phyloP scores from a whole-genome alignment of 225 moss, liverwort and hornwort species.

The Rhytidiadelphus loreus region DNA sequence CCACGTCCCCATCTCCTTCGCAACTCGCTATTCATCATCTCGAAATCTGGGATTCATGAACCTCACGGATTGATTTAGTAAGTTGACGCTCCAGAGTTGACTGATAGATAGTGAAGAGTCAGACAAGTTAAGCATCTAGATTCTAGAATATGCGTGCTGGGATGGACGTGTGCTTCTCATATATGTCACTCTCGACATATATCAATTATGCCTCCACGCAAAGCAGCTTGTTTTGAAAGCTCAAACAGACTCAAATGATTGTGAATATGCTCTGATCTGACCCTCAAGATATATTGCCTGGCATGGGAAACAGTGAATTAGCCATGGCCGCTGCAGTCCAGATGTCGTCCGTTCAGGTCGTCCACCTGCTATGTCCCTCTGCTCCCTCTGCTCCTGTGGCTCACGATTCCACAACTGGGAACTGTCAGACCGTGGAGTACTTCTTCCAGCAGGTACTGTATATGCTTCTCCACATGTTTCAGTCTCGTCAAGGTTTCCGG shows the following conservation, averaged over 20 bases:
- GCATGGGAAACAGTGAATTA: background rate
- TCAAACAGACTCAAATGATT: slow-evolving; percentile 3
- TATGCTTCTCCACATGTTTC: background rate
- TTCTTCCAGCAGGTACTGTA: background rate
- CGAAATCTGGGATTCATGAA: background rate
- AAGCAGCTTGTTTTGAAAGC: background rate
- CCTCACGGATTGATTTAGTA: background rate
- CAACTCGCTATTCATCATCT: background rate
- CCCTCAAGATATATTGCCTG: background rate
- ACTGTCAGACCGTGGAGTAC: background rate
- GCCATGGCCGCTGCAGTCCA: slow-evolving; percentile 2
- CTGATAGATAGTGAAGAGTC: background rate
- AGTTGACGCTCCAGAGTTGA: background rate
- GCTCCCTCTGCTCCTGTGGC: background rate
- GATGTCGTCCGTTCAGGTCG: background rate
- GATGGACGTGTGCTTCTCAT: background rate
- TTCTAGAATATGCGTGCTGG: background rate
- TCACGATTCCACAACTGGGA: background rate
- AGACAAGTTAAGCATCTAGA: background rate
- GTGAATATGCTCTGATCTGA: background rate
- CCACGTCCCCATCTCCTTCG: background rate
- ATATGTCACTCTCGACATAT: background rate
- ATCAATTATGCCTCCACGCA: background rate
- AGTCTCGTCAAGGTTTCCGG: background rate
- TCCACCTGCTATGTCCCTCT: background rate